phyloP scores from a whole-genome alignment of 768 basidiomycete species.

The Hirschioporus abietinus region DNA sequence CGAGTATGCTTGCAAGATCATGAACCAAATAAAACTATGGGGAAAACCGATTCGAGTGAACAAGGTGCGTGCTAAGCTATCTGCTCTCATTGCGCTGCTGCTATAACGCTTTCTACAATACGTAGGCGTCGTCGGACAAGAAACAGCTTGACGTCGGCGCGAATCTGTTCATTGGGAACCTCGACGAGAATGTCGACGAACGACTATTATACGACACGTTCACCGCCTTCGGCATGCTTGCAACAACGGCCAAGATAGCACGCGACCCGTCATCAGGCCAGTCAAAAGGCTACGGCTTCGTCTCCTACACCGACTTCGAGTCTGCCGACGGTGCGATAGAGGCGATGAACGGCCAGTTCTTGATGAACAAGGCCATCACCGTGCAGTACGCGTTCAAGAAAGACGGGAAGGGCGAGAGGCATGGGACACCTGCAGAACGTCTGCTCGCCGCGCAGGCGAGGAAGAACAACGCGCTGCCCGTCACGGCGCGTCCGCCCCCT shows the following conservation, averaged over 20 bases:
- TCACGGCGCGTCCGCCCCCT: slow-evolving; percentile 68
- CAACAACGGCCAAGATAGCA: slow-evolving; percentile 89
- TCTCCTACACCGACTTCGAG: slow-evolving; percentile 96
- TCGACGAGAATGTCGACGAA: slow-evolving; percentile 96
- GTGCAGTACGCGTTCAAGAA: slow-evolving; percentile 99
- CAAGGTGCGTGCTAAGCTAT: slow-evolving; percentile 58
- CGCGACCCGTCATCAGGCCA: slow-evolving; percentile 79
- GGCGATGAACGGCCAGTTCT: slow-evolving; percentile 94
- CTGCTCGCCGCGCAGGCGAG: slow-evolving; percentile 92
- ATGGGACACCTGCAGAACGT: slow-evolving; percentile 95
- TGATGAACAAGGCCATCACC: slow-evolving; percentile 97
- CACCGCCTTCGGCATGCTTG: slow-evolving; percentile 89
- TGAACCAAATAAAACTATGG: slow-evolving; percentile 99
- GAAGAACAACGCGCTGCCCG: slow-evolving; percentile 89
- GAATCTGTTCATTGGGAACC: slow-evolving; percentile 92
- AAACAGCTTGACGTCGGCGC: slow-evolving; percentile 98
- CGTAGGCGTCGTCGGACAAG: slow-evolving; percentile 93
- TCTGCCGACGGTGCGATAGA: slow-evolving; percentile 94
- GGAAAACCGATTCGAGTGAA: slow-evolving; percentile 98
- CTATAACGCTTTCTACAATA: slow-evolving; percentile 3
- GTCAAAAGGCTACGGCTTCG: slow-evolving; percentile 97
- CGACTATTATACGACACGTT: slow-evolving; percentile 91
- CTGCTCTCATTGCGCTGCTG: background rate
- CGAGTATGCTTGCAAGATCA: slow-evolving; percentile 99
- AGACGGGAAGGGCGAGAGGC: slow-evolving; percentile 96